These are phyloP conservation scores for Penicillium sp. DNA, from an alignment of 2,329 filamentous ascomycete genomes.

Conservation along the genomic window DNA sequence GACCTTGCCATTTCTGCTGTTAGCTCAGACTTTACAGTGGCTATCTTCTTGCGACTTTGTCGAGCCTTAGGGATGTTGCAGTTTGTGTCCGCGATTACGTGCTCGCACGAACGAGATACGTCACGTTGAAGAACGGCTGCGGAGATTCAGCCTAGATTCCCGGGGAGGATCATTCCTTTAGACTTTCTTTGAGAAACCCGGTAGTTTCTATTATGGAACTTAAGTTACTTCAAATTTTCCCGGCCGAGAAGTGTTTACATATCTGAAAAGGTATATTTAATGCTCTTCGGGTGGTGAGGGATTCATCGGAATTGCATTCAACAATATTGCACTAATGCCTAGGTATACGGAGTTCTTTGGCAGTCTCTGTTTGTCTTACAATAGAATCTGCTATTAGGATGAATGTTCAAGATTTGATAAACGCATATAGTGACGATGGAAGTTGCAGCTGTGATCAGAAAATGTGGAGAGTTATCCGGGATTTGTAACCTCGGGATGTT, in stretches of 20 bases:
- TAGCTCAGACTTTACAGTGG: background rate
- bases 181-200: background rate
- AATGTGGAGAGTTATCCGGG: too few species aligned
- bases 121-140: background rate
- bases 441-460: too few species aligned
- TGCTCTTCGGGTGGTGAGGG: background rate
- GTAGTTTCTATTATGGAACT: background rate
- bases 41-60: background rate
- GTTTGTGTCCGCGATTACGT: conserved; percentile 35
- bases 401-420: too few species aligned
- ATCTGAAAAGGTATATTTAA: background rate
- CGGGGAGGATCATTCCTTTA: background rate
- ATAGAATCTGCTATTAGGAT: too few species aligned
- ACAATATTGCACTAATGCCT: background rate
- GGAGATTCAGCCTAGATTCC: background rate
- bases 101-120: conserved; percentile 30
- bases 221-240: background rate
- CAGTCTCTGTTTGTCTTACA: too few species aligned
- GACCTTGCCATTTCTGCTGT: background rate
- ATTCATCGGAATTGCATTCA: background rate
- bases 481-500: too few species aligned
- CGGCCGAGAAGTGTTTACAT: background rate
- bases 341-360: too few species aligned
- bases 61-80: conserved; percentile 26
- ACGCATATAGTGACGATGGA: too few species aligned